Evolutionary conservation across 495 filamentous ascomycete species (phyloP), one percentile per base, ranked within the genome.

Genomic region (Lichenothelia convexa): DNA sequence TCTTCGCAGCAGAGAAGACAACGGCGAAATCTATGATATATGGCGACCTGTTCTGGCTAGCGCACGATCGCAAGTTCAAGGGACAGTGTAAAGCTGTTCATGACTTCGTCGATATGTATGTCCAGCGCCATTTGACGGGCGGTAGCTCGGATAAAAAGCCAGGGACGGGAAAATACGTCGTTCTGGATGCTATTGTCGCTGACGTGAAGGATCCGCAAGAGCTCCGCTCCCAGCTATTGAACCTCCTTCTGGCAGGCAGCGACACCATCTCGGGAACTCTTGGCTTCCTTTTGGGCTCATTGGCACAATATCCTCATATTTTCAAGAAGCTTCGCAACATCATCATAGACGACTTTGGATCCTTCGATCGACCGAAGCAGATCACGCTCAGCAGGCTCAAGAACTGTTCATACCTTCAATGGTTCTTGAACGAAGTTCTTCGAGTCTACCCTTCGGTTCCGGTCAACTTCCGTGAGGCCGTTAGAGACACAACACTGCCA

Each of bases 181-280:
- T n/a, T n/a, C n/a, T n/a, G n/a, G n/a, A n/a, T n/a, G n/a, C n/a
- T n/a, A n/a, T n/a, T n/a, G 38, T 32, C 1, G 16, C 36, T n/a
- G 32, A 40, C 15, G 42, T 43, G 1, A 29, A 34, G 17, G 40
- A 46, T 21, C 9, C 12, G 13, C 7, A 7, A 7, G 24, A 27
- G 24, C 7, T 27, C 24, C 24, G 24, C 24, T 7, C 7, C 24
- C 24, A 27, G 24, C 24, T 27, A 13, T 13, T 27, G 7, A 35
- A 26, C 13, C 35, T 59, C 19, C 44, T 59, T 1, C 36, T 54
- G 21, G 55, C 55, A 1, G 54, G 51, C 17, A 34, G 54, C 22
- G 55, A 57, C 38, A 57, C 55, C 0, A 59, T 51, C 7, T 49
- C 51, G 15, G 32, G 29, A 5, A 42, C 53, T 5, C 46, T 58